Conservation (phyloP, 805 yeast genomes). For the Brettanomyces anomalus region DNA sequence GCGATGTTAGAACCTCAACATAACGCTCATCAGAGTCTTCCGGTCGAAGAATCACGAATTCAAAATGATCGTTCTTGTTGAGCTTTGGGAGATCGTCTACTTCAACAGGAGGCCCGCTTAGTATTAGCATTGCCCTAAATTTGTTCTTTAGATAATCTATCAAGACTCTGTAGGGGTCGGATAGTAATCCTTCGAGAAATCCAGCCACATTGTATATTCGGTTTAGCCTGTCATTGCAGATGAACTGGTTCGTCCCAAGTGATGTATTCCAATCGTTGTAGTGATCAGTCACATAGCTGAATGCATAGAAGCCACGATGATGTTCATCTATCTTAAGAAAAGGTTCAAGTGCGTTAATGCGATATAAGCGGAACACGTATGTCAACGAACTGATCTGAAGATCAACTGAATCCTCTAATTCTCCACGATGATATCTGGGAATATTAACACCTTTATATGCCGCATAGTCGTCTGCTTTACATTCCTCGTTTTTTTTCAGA, state of each 20-base stretch:
- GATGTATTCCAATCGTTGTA: not conserved
- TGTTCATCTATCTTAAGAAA: conserved; percentile 27
- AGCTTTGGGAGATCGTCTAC: conserved; percentile 22
- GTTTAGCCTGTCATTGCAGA: conserved; percentile 37
- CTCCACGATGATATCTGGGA: conserved; percentile 40
- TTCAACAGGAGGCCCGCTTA: conserved; percentile 40
- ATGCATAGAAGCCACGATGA: conserved; percentile 17
- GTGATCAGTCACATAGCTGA: conserved; percentile 9
- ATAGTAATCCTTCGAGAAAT: conserved; percentile 33
- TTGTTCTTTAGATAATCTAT: conserved; percentile 61
- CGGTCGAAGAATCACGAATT: conserved; percentile 32
- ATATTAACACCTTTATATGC: conserved; percentile 29
- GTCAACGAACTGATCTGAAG: conserved; percentile 50
- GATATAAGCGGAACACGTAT: conserved; percentile 38
- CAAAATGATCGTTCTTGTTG: conserved; percentile 17
- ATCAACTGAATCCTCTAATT: conserved; percentile 47
- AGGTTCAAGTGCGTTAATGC: conserved; percentile 15
- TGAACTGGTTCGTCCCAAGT: conserved; percentile 1
- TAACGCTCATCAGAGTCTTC: conserved; percentile 36
- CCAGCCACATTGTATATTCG: conserved; percentile 38
- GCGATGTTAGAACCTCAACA: conserved; percentile 31
- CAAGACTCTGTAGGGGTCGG: conserved; percentile 56
- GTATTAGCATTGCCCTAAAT: conserved; percentile 51
- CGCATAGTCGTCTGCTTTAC: conserved; percentile 1
- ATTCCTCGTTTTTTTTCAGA: not conserved